Percentiles rank a stretch among this genome's conserved stretches.
Evolutionary conservation across 805 yeast genomes (phyloP).

Genomic region (Clavispora phyllophila): DNA sequence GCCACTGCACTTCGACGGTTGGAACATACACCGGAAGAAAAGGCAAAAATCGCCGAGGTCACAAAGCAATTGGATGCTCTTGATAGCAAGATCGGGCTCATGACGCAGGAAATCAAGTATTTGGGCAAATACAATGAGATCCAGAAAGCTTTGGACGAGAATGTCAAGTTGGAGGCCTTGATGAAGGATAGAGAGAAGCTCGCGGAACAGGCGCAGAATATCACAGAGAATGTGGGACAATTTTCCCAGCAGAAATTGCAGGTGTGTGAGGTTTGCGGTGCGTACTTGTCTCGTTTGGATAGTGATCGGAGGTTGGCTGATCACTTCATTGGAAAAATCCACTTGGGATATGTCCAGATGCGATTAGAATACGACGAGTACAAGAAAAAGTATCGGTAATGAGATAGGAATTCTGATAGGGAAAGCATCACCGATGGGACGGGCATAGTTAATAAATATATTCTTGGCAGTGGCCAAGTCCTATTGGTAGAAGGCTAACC

Average conservation of each 20-base stretch:
- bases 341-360: slow-evolving; percentile 76
- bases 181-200: slow-evolving; percentile 46
- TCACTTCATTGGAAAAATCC: slow-evolving; percentile 85
- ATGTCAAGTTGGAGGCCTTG: slow-evolving; percentile 40
- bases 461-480: too few species aligned
- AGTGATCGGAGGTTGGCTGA: slow-evolving; percentile 85
- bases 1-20: slow-evolving; percentile 57
- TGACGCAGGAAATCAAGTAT: slow-evolving; percentile 59
- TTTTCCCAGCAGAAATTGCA: slow-evolving; percentile 87
- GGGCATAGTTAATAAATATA: neutral
- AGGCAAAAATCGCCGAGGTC: slow-evolving; percentile 48
- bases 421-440: slow-evolving; percentile 1
- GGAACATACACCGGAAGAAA: slow-evolving; percentile 73
- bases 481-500: too few species aligned
- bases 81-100: slow-evolving; percentile 60
- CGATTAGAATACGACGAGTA: slow-evolving; percentile 48
- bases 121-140: slow-evolving; percentile 47
- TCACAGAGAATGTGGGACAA: slow-evolving; percentile 73
- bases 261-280: slow-evolving; percentile 88
- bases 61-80: slow-evolving; percentile 55
- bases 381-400: slow-evolving; percentile 16
- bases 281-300: slow-evolving; percentile 78
- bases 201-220: slow-evolving; percentile 51
- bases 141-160: slow-evolving; percentile 41
- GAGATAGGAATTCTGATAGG: too few species aligned